phyloP scores from a whole-genome alignment of 306 rosid species.

The Quercus glauca region DNA sequence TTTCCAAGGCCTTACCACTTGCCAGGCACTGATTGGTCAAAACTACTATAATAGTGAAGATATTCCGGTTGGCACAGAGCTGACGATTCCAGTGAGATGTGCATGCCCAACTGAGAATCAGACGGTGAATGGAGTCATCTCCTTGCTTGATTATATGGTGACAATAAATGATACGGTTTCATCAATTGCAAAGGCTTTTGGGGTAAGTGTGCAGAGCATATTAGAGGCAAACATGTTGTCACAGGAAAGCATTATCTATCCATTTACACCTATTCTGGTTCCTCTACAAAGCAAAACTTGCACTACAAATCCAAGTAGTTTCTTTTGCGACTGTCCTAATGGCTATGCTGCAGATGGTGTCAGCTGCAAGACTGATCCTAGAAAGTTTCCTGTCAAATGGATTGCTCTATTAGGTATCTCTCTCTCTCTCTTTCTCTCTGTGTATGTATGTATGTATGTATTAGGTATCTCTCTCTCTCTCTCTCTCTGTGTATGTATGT shows the following conservation, averaged over 20 bases:
- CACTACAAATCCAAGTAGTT: background rate
- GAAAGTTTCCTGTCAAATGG: background rate
- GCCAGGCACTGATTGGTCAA: constrained; percentile 50
- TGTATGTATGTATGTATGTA: too few species aligned
- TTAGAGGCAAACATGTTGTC: constrained; percentile 38
- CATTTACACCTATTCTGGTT: constrained; percentile 38
- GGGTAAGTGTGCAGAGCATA: constrained; percentile 32
- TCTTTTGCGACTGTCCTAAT: constrained; percentile 10
- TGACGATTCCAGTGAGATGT: constrained; percentile 42
- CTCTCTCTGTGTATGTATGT: too few species aligned
- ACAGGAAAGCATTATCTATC: background rate
- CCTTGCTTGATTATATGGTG: constrained; percentile 35
- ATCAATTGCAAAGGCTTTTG: constrained; percentile 40
- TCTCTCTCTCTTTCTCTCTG: constrained; percentile 8
- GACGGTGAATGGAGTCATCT: constrained; percentile 29
- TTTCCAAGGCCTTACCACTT: constrained; percentile 54
- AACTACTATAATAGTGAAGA: constrained; percentile 31
- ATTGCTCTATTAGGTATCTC: background rate
- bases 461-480: too few species aligned
- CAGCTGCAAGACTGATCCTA: background rate
- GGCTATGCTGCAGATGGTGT: background rate
- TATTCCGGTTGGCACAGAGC: constrained; percentile 30
- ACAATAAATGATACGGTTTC: constrained; percentile 19
- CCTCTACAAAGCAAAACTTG: constrained; percentile 38
- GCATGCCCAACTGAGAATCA: constrained; percentile 49